Base-by-base conservation (phyloP, 257 asterid genomes). In the Salvia miltiorrhiza region DNA sequence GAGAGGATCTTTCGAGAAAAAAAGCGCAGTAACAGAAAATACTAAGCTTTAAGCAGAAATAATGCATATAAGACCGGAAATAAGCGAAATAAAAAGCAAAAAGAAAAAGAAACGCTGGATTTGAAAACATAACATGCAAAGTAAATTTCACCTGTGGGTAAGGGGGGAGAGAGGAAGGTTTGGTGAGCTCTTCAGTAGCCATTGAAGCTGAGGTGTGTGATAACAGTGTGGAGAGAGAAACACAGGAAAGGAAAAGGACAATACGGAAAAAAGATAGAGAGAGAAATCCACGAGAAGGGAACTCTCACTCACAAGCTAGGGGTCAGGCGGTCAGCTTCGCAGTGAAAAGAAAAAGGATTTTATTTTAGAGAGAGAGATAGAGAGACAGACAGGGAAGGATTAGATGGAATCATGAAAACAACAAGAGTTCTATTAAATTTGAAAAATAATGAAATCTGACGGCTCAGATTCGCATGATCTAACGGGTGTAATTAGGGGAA, bases 161-260 rank as follows among this genome's bases (percentile, higher is more conserved):
- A 4, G 90, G 80, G 59, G 93, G 94, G 45, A 79, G 84, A 16
- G 90, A 76, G 39, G 88, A 74, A 65, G 85, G 80, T 57, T 67
- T 80, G 81, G 33, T 78, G 79, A 84, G 76, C 59, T 73, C 90
- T 49, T 87, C 93, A 79, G 87, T 80, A 45, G 95, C 93, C 97
- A 91, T 88, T 71, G 85, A 78, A 78, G 74, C 57, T 20, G 17
- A 52, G 50, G 56, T 26, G 67, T 32, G 78, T 63, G 45, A 10
- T 23, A 33, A 40, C 53, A 63, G 73, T 62, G 47, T 24, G 63
- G 53, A 44, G 16, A 40, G 70, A 49, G 67, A 54, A 67, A 63
- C 66, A 35, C 1, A 60, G 23, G 17, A 30, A 48, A 41, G 2
- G 50, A 41, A 39, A 53, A 41, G 13, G n/a, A 50, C 23, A 26